Conservation (phyloP, 139 green algal genomes). For the Auxenochlorella pyrenoidosa region DNA sequence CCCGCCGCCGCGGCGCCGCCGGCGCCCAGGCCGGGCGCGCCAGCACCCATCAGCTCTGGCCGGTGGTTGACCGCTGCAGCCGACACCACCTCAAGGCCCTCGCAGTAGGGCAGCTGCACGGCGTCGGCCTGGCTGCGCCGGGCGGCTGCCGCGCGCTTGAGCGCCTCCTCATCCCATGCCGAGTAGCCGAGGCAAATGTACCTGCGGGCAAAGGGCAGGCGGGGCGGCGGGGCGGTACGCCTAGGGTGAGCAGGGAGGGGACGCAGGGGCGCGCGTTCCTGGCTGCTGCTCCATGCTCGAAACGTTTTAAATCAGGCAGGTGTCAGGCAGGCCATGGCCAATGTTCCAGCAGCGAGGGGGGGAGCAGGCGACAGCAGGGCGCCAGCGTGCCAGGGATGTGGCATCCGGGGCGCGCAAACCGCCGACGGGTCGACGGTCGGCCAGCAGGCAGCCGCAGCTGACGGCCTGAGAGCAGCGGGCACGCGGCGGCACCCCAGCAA, state of each 20-base stretch:
- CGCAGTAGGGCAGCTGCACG: conserved; percentile 50
- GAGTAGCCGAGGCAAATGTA: conserved; percentile 52
- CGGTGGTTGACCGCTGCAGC: conserved; percentile 35
- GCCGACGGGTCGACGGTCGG: no score
- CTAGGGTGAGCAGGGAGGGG: no score
- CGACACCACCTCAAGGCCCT: conserved; percentile 50
- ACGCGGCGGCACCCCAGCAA: neutral
- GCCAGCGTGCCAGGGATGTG: no score
- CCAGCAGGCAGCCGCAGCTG: no score
- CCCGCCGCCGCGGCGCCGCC: neutral
- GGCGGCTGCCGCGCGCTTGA: conserved; percentile 30
- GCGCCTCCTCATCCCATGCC: conserved; percentile 39
- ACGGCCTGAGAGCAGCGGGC: neutral
- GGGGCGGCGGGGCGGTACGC: no score
- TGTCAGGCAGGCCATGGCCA: no score
- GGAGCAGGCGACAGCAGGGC: no score
- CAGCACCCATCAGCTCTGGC: conserved; percentile 37
- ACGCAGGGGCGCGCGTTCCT: no score
- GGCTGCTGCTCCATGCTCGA: no score
- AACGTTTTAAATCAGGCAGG: no score
- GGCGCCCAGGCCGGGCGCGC: conserved; percentile 24
- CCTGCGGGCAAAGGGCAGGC: conserved; percentile 27
- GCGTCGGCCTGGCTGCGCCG: conserved; percentile 32
- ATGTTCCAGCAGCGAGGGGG: no score
- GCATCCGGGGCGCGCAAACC: no score